Evolutionary conservation across 2,329 filamentous ascomycete genomes (phyloP), one percentile per base, ranked within the genome.

Genomic region (Dryadomyces sulphureus): DNA sequence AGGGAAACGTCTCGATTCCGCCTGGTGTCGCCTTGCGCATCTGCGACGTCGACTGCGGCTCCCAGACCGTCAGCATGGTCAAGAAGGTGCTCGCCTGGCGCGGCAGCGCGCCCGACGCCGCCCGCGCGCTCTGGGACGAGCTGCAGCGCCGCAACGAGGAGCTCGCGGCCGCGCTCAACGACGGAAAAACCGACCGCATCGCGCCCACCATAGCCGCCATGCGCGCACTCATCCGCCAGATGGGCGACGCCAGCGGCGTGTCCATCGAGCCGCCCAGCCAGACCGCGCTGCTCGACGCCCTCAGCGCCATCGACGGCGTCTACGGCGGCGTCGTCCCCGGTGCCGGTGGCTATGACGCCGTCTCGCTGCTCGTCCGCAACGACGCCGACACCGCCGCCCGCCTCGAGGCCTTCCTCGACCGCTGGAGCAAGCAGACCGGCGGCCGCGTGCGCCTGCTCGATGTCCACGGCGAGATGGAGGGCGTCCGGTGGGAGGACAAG

Each of bases 31-130:
- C 82, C 21, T 69, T 96, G 53, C 76, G 93, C 49, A 92, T 98
- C 81, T 94, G 88, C 58, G 92, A 98, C 59, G 92, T 98, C 7
- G 86, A 93, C 60, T 94, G 89, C 59, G 92, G 92, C 27, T 90
- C 82, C 42, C 77, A 94, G 66, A 96, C 90, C 7, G 89, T 94
- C 0, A 77, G 87, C 14, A 96, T 98, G 92, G 92, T 95, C 34
- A 94, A 90, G 66, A 77, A 85, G 59, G 85, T 98, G 14, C 70
- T 96, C 3, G 73, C 75, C 27, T 98, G 92, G 92, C 72, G 84
- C 44, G 74, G 75, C 43, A 63, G 72, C 41, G 77, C 86, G 19
- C 65, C 70, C 0, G 70, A 71, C 3, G 74, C 71, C n/a, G 80
- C 88, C 2, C 75, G 77, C 50, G 56, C 62, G 50, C 68, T 95